phyloP scores from a whole-genome alignment of 192 early-diverging fungal genomes.

The Coemansia sp. region DNA sequence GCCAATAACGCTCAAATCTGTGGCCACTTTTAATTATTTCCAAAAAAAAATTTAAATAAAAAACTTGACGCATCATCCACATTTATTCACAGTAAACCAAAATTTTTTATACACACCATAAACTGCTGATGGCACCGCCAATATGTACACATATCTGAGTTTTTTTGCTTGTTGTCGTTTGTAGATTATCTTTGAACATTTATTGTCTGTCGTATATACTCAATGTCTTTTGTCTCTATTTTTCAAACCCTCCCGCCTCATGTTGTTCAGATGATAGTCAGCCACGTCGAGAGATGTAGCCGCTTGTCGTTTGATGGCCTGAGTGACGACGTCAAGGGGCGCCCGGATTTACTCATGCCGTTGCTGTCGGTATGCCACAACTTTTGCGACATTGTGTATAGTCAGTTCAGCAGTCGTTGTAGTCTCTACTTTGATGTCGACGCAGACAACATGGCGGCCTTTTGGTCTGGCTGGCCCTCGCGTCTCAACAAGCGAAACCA shows the following conservation, averaged over 20 bases:
- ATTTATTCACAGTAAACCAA: no score
- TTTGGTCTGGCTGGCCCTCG: not conserved
- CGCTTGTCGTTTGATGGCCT: not conserved
- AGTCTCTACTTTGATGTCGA: not conserved
- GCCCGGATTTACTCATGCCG: not conserved
- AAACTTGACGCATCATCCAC: no score
- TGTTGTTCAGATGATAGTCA: not conserved
- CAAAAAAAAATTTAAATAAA: no score
- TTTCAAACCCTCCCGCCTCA: slow-evolving; percentile 6
- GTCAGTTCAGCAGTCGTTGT: not conserved
- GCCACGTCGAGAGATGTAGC: not conserved
- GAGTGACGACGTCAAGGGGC: not conserved
- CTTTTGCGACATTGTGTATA: not conserved
- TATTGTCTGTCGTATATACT: no score
- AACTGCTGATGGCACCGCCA: no score
- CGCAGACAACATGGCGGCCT: not conserved
- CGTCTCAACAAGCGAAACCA: not conserved
- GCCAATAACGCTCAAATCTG: no score
- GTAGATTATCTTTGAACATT: no score
- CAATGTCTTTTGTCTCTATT: not conserved
- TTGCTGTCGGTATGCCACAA: not conserved
- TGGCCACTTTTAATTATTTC: no score
- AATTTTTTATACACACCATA: no score
- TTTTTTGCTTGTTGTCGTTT: no score
- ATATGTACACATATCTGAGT: no score